These are phyloP conservation scores for Striga hermonthica DNA, from an alignment of 305 asterid genomes.

Conservation along the genomic window DNA sequence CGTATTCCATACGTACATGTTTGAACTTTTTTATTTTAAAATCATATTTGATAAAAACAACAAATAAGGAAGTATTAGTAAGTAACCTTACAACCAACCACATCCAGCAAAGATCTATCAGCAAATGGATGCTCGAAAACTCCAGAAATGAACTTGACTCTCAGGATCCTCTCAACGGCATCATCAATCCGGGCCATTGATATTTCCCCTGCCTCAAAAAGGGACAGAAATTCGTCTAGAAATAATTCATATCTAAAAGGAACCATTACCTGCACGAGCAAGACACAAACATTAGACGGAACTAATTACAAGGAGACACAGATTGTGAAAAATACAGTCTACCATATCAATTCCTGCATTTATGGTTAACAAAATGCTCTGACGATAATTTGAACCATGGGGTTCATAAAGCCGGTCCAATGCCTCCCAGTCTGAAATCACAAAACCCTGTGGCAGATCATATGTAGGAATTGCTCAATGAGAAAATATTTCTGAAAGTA, in stretches of 20 bases:
- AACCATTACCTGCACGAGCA: constrained; percentile 78
- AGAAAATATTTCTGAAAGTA: constrained; percentile 13
- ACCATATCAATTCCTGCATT: constrained; percentile 84
- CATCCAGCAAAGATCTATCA: constrained; percentile 73
- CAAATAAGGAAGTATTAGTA: constrained; percentile 23
- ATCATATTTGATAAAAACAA: background rate
- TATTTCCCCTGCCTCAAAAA: constrained; percentile 82
- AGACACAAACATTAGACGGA: constrained; percentile 14
- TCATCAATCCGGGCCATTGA: constrained; percentile 78
- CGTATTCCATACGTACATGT: too few species aligned
- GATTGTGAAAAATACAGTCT: constrained; percentile 24
- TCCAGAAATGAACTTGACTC: constrained; percentile 86
- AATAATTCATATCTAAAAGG: constrained; percentile 85
- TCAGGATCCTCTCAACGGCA: constrained; percentile 87
- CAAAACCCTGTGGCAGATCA: constrained; percentile 56
- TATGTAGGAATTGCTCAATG: constrained; percentile 26
- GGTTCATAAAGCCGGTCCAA: constrained; percentile 60
- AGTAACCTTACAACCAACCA: constrained; percentile 93
- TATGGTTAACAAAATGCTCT: constrained; percentile 44
- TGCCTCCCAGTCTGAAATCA: constrained; percentile 83
- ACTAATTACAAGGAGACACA: constrained; percentile 13
- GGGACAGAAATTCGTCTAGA: constrained; percentile 64
- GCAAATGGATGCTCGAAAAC: constrained; percentile 73
- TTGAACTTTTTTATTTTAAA: too few species aligned
- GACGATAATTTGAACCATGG: constrained; percentile 57